Evolutionary conservation across 2,329 filamentous ascomycete genomes (phyloP).

Genomic region (Colletotrichum sp.): DNA sequence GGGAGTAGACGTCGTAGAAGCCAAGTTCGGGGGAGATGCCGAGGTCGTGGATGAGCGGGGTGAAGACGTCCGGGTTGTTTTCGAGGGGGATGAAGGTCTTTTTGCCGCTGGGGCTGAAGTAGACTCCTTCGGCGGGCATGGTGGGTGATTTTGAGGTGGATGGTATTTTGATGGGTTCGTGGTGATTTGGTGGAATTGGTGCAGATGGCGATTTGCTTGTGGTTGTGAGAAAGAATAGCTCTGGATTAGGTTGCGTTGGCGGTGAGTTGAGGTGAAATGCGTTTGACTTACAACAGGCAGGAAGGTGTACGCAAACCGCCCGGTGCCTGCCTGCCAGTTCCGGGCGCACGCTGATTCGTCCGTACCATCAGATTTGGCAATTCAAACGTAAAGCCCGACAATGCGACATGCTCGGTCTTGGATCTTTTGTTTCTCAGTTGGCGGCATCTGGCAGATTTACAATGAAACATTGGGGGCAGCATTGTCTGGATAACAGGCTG

Average conservation of each 20-base stretch:
- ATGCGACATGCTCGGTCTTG: neutral
- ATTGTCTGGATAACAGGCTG: neutral
- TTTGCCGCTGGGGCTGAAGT: slow-evolving; percentile 30
- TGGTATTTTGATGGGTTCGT: neutral
- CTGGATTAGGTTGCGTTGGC: neutral
- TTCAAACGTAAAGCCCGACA: neutral
- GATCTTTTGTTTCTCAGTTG: neutral
- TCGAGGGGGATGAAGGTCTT: slow-evolving; percentile 48
- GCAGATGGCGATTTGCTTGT: neutral
- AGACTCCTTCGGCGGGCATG: slow-evolving; percentile 32
- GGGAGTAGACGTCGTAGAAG: slow-evolving; percentile 84
- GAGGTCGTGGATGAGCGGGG: slow-evolving; percentile 71
- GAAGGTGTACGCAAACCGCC: neutral
- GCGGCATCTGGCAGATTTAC: neutral
- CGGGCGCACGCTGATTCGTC: neutral
- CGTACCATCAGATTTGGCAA: neutral
- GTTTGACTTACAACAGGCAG: neutral
- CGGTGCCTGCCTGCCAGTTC: neutral
- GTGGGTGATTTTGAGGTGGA: neutral
- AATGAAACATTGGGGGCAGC: neutral
- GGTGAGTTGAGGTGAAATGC: neutral
- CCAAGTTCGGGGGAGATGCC: slow-evolving; percentile 71
- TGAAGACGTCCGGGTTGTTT: slow-evolving; percentile 81
- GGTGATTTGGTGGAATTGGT: neutral
- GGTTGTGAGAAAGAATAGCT: neutral